Percentiles rank a stretch among this genome's conserved stretches.
Evolutionary conservation across 805 yeast species (phyloP).

Genomic region (Starmera dryadoides): DNA sequence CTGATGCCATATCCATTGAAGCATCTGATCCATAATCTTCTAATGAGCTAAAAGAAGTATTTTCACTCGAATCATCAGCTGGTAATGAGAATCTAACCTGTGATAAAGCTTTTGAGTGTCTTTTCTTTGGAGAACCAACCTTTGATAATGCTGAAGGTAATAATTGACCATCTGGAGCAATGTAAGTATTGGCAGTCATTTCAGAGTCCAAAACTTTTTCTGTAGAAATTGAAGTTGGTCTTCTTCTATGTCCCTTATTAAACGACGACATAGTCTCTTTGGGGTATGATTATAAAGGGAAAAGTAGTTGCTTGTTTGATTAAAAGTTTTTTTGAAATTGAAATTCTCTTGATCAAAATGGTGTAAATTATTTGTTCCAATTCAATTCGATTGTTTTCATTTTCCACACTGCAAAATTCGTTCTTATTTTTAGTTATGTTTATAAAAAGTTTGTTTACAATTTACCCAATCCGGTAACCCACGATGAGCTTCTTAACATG

Average conservation of each 20-base stretch:
- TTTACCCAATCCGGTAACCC: too few relatives aligned
- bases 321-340: too few relatives aligned
- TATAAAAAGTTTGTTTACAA: too few relatives aligned
- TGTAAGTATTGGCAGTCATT: slow-evolving; percentile 15
- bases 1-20: neutral
- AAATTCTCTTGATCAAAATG: too few relatives aligned
- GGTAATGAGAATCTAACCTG: slow-evolving; percentile 23
- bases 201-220: slow-evolving; percentile 7
- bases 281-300: too few relatives aligned
- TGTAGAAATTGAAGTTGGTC: slow-evolving; percentile 21
- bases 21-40: slow-evolving; percentile 6
- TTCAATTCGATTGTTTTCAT: too few relatives aligned
- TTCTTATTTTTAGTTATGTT: too few relatives aligned
- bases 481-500: too few relatives aligned
- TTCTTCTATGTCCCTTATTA: slow-evolving; percentile 13
- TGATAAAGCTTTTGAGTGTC: slow-evolving; percentile 18
- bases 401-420: too few relatives aligned
- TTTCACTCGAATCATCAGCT: neutral
- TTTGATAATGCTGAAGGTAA: slow-evolving; percentile 21
- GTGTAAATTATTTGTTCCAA: too few relatives aligned
- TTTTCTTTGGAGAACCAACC: slow-evolving; percentile 19
- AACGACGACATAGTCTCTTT: slow-evolving; percentile 9
- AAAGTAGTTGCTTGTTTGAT: too few relatives aligned
- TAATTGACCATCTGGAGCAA: slow-evolving; percentile 18
- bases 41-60: neutral